Evolutionary conservation across 1,284 basidiomycete genomes (phyloP), one percentile per base, ranked within the genome.

Genomic region (Trametes polyzona): DNA sequence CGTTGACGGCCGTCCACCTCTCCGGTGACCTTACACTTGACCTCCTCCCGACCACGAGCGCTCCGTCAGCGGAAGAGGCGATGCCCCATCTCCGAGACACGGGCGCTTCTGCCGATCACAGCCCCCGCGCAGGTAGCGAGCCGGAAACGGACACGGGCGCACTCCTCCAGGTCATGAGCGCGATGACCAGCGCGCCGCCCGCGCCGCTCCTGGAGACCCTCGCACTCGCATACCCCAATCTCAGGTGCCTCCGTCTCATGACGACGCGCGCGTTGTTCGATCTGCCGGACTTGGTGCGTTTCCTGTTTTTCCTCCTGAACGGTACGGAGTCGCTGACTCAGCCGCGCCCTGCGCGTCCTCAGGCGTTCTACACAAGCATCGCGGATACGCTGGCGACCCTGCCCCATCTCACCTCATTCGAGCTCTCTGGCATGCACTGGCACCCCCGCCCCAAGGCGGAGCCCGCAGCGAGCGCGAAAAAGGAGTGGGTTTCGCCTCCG

Each of bases 371-470:
- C 66, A 73, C 82, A 47, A 78, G 84, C 61, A 81, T 88, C 44
- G 80, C 86, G 48, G 73, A 73, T 32, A 76, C 76, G 11, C 77
- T 90, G 59, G 74, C 78, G n/a, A 77, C 77, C 3, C 78, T 90
- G 58, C 75, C 80, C 19, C 71, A 79, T 48, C 76, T 91, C 26
- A 72, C 78, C 57, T 79, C 80, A 39, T 89, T 90, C 67, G 88
- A 90, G 67, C 79, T 90, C 32, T 86, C 80, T 41, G 88, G 89
- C 32, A 83, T 90, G 73, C 86, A 87, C 61, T 91, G 88, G 87
- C 77, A 67, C 42, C 67, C 66, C 24, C 68, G 71, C 27, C 61
- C 60, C 2, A 70, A 67, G 52, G 29, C 52, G 14, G 52, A 39
- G 43, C 36, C 44, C 17, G 26, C 32, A 2, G 47, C 55, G 5